These are phyloP conservation scores for Microdochium trichocladiopsis DNA, from an alignment of 2,329 filamentous ascomycete species.

Conservation along the genomic window DNA sequence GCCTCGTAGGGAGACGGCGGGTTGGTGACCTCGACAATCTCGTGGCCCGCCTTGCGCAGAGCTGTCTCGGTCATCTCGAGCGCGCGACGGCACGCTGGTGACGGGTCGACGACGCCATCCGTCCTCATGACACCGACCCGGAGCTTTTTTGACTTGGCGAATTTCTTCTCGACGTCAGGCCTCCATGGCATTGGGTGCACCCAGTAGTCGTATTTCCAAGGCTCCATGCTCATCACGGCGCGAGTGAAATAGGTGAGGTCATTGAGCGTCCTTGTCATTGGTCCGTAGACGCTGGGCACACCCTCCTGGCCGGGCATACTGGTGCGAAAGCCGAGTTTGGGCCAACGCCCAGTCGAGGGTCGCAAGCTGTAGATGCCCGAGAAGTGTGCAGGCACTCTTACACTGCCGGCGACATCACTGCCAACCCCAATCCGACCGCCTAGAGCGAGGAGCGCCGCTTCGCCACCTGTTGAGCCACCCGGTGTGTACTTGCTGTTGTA, in stretches of 20 bases:
- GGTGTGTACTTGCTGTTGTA: slow-evolving; percentile 80
- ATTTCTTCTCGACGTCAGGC: slow-evolving; percentile 50
- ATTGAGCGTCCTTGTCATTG: slow-evolving; percentile 80
- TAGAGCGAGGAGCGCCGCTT: slow-evolving; percentile 73
- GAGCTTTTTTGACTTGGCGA: slow-evolving; percentile 51
- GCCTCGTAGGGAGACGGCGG: slow-evolving; percentile 69
- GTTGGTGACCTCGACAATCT: slow-evolving; percentile 51
- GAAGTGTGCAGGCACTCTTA: slow-evolving; percentile 81
- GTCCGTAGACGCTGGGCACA: slow-evolving; percentile 80
- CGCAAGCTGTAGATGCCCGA: slow-evolving; percentile 81
- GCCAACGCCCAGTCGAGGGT: slow-evolving; percentile 86
- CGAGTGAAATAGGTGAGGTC: slow-evolving; percentile 82
- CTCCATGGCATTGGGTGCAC: slow-evolving; percentile 84
- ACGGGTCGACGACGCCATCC: slow-evolving; percentile 78
- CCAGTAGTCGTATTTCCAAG: slow-evolving; percentile 82
- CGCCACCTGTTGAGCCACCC: slow-evolving; percentile 83
- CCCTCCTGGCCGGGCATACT: slow-evolving; percentile 93
- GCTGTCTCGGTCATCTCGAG: slow-evolving; percentile 64
- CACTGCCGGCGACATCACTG: slow-evolving; percentile 84
- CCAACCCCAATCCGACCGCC: slow-evolving; percentile 84
- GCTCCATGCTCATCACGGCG: slow-evolving; percentile 70
- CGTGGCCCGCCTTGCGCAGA: slow-evolving; percentile 65
- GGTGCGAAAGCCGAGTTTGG: slow-evolving; percentile 74
- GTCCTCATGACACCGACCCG: slow-evolving; percentile 71
- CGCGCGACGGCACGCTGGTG: slow-evolving; percentile 75